Base-by-base conservation (phyloP, 1,284 basidiomycete genomes). In the Tylopilus orsonianus region DNA sequence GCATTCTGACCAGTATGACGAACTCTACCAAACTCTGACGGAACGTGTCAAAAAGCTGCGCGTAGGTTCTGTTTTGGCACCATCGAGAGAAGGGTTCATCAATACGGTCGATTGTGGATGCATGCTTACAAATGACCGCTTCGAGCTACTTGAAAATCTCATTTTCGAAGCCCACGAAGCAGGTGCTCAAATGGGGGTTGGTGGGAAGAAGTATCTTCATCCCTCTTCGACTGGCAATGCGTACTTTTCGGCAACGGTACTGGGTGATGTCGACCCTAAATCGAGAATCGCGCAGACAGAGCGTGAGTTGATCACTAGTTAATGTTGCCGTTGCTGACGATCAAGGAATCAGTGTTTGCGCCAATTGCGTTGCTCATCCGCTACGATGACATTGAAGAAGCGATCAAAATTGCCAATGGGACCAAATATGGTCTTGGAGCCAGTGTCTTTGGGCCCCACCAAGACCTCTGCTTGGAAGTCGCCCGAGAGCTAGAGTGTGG, bases 361-460 rank as follows among this genome's bases (percentile, higher is more conserved):
- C 94, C 93, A 1, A 77, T 97, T 56, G 92, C 91, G 56, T 71
- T 90, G 16, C 75, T 97, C 34, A 87, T 96, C 67, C 80, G 81
- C 41, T 96, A 93, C 61, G 82, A 90, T 20, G 79, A 77, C 6
- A 71, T 93, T 30, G 85, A 93, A 1, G 85, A 95, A 57, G 93
- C 91, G 0, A 79, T 97, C 50, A 77, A 77, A 41, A 85, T 95
- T 55, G 91, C 96, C 0, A 97, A 97, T 62, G 77, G 79, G 13
- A 93, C 91, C 1, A 77, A 81, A 27, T 98, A 91, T 67, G 96
- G 90, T 14, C 81, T 99, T n/a, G 96, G 95, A 37, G 92, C 93
- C 1, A 90, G 90, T 49, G 91, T 99, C n/a, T 98, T 95, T 64
- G 95, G 95, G 8, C 84, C 84, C 10, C 80, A 87, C 60, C 82